These are phyloP conservation scores for Coniosporium tulheliwenetii DNA, from an alignment of 2,329 filamentous ascomycete species.

Conservation along the genomic window DNA sequence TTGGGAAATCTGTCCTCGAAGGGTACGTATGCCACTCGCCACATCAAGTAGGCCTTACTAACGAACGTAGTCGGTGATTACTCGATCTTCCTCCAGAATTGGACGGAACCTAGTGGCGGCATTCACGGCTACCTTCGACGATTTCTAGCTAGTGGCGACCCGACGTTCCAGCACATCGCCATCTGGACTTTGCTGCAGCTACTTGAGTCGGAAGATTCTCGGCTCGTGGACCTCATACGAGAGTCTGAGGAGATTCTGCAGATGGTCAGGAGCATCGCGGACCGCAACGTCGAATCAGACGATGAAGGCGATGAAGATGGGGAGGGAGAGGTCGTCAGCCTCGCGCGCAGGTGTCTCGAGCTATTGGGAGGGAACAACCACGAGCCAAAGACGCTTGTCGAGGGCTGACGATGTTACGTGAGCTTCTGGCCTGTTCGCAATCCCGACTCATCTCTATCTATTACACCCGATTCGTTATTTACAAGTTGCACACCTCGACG, in stretches of 20 bases:
- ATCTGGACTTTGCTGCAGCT: constrained; percentile 96
- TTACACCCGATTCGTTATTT: too few species aligned
- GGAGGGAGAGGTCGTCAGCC: constrained; percentile 79
- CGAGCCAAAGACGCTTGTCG: constrained; percentile 59
- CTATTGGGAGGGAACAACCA: constrained; percentile 52
- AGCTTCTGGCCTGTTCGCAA: too few species aligned
- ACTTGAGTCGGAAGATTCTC: constrained; percentile 85
- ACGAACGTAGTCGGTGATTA: constrained; percentile 69
- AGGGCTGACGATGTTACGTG: constrained; percentile 37
- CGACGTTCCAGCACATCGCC: constrained; percentile 97
- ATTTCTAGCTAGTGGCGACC: constrained; percentile 85
- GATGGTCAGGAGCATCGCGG: constrained; percentile 82
- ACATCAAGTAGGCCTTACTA: constrained; percentile 8
- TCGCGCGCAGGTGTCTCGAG: constrained; percentile 82
- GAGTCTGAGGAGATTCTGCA: constrained; percentile 83
- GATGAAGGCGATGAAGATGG: constrained; percentile 79
- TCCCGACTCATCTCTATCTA: too few species aligned
- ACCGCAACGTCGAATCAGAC: constrained; percentile 75
- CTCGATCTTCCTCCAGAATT: constrained; percentile 86
- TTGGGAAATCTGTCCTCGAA: constrained; percentile 94
- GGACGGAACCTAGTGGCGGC: constrained; percentile 80
- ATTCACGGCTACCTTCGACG: constrained; percentile 90
- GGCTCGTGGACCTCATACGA: constrained; percentile 73
- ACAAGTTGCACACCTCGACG: too few species aligned
- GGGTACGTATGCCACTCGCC: constrained; percentile 39